A percentile compares a stretch with the other conserved stretches of the same genome.
Evolutionary conservation across 305 asterid species (phyloP).

Genomic region (Withania somnifera): DNA sequence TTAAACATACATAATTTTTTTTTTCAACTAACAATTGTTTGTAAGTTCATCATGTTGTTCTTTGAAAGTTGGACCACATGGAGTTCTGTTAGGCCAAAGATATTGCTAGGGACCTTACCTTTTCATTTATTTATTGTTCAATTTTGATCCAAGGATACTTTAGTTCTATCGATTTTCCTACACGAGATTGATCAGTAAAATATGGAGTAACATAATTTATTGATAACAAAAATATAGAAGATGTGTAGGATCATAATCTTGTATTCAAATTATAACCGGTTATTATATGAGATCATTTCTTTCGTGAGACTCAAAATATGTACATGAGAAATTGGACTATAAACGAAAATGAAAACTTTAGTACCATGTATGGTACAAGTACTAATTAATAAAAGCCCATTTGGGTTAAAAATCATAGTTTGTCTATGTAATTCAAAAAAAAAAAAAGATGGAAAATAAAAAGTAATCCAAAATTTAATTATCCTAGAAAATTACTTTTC

Average conservation of each 20-base stretch:
- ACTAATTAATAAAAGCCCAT: neutral
- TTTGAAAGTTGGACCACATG: neutral
- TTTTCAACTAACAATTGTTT: neutral
- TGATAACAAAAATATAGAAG: too few species aligned
- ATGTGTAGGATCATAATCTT: neutral
- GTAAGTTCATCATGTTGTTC: rapidly evolving
- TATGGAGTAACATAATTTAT: neutral
- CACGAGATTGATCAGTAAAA: neutral
- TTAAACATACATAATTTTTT: neutral
- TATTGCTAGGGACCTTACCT: neutral
- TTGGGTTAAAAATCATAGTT: neutral
- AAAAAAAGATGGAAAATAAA: neutral
- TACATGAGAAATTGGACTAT: neutral
- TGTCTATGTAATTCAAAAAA: neutral
- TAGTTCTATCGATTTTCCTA: neutral
- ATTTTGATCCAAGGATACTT: neutral
- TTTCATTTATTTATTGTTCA: too few species aligned
- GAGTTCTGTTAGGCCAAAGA: neutral
- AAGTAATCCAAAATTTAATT: neutral
- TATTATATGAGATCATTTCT: neutral
- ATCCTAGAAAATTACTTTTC: neutral
- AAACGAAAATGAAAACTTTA: neutral
- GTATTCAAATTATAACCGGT: neutral
- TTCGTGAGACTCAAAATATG: neutral
- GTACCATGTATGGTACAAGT: neutral